Base-by-base conservation (phyloP, 306 rosid genomes). In the Dalbergia cultrata region DNA sequence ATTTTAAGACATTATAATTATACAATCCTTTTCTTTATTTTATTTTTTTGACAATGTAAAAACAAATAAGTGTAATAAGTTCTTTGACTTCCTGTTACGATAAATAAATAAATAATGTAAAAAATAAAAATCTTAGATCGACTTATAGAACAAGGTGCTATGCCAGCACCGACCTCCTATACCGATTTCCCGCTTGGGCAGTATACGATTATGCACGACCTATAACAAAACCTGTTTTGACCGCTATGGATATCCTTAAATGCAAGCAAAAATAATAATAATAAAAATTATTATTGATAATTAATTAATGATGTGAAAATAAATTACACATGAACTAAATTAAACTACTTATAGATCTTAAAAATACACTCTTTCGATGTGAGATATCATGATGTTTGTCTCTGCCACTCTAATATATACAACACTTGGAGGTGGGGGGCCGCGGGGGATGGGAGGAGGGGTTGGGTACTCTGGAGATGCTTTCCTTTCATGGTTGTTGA, bases 381-480 rank as follows among this genome's bases (percentile, higher is more conserved):
- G 57, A 13, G 57, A 50, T 50, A 50, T 50, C 56, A 50, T 50
- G 18, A 12, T 3, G 56, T 9, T 2, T 7, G 60, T 53, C 60
- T 54, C 44, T 52, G 47, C 61, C 19, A 49, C 67, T 11, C 12
- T 18, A 5, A 76, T 74, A 75, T 81, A 47, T 63, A 80, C 78
- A 84, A 62, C 53, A 37, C 18, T 45, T 6, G 71, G 34, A 33
- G 18, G 56, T 8, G 67, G 9, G 67, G 16, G 6, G 19, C 69
- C 75, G 50, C 31, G 3, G 18, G 81, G 56, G 35, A 66, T n/a
- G 6, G 39, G 26, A 14, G 8, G 16, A 19, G 22, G 9, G 63
- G 45, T 6, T 54, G 26, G 26, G 22, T 18, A 69, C 57, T 79
- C 60, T 19, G 33, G 11, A n/a, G 50, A 54, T 47, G 72, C 73